A percentile compares a stretch with the other conserved stretches of the same genome.
phyloP scores from a whole-genome alignment of 495 filamentous ascomycete genomes.

The Massariosphaeria phaeospora region DNA sequence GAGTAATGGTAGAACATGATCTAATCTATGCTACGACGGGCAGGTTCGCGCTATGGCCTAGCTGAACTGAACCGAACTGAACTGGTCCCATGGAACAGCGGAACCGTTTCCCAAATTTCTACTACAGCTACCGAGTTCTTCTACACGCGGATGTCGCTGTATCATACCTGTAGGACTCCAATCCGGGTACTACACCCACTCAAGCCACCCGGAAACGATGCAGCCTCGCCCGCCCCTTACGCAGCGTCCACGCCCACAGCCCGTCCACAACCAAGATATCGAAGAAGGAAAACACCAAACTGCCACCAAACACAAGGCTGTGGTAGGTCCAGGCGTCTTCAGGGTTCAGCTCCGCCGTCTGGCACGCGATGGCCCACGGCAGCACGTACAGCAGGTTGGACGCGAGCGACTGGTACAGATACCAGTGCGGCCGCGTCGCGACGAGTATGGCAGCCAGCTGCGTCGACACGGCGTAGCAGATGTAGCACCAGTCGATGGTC shows the following conservation, averaged over 20 bases:
- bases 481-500: constrained; percentile 69
- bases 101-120: too few species aligned
- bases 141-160: too few species aligned
- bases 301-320: constrained; percentile 63
- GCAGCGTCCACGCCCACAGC: constrained; percentile 55
- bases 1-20: too few species aligned
- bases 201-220: too few species aligned
- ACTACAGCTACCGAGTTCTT: too few species aligned
- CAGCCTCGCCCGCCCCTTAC: too few species aligned
- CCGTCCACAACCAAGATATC: constrained; percentile 49
- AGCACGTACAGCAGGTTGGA: constrained; percentile 65
- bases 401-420: constrained; percentile 58
- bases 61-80: too few species aligned
- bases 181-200: too few species aligned
- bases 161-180: too few species aligned
- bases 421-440: constrained; percentile 63
- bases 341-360: constrained; percentile 40
- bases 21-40: too few species aligned
- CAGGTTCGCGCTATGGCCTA: too few species aligned
- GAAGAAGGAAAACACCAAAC: constrained; percentile 61
- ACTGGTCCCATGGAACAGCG: too few species aligned
- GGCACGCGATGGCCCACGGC: constrained; percentile 55
- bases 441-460: constrained; percentile 62
- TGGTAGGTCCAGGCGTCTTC: constrained; percentile 64
- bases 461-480: constrained; percentile 64